Evolutionary conservation across 2,329 filamentous ascomycete species (phyloP).

Genomic region (Beauveria australis): DNA sequence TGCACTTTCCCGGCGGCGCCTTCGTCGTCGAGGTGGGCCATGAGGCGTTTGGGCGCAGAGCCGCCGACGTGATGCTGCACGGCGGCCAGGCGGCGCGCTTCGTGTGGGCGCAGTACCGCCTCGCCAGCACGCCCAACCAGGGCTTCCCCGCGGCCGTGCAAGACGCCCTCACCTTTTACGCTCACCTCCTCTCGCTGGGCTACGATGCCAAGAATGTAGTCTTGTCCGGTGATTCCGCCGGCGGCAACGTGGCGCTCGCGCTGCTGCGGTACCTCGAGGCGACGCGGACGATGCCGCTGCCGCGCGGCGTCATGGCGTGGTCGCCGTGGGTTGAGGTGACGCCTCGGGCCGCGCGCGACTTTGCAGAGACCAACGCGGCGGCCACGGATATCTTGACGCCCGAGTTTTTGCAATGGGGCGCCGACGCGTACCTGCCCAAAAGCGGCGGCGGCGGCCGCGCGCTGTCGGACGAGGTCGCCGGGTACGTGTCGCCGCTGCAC

Average conservation of each 20-base stretch:
- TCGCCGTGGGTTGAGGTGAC: slow-evolving; percentile 10
- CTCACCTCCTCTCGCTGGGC: slow-evolving; percentile 16
- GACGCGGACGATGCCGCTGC: background rate
- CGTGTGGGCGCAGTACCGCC: slow-evolving; percentile 22
- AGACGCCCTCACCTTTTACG: slow-evolving; percentile 22
- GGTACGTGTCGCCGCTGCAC: slow-evolving; percentile 5
- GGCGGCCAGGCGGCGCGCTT: slow-evolving; percentile 16
- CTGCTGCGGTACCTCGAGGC: slow-evolving; percentile 21
- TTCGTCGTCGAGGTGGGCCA: slow-evolving; percentile 22
- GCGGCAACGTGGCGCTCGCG: slow-evolving; percentile 21
- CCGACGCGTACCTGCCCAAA: background rate
- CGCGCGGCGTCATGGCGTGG: slow-evolving; percentile 2
- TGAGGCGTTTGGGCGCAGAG: slow-evolving; percentile 18
- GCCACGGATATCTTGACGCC: background rate
- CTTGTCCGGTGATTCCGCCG: slow-evolving; percentile 24
- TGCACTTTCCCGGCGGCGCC: slow-evolving; percentile 24
- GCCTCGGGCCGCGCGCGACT: slow-evolving; percentile 1
- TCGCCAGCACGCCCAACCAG: slow-evolving; percentile 16
- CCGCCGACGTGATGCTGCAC: slow-evolving; percentile 16
- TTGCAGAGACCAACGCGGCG: background rate
- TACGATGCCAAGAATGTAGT: slow-evolving; percentile 19
- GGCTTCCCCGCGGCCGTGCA: slow-evolving; percentile 23
- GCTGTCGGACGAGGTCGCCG: background rate
- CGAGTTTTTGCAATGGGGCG: slow-evolving; percentile 9
- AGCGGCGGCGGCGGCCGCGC: background rate